Conservation (phyloP, 345 rosid genomes). For the Tarenaya hassleriana region DNA sequence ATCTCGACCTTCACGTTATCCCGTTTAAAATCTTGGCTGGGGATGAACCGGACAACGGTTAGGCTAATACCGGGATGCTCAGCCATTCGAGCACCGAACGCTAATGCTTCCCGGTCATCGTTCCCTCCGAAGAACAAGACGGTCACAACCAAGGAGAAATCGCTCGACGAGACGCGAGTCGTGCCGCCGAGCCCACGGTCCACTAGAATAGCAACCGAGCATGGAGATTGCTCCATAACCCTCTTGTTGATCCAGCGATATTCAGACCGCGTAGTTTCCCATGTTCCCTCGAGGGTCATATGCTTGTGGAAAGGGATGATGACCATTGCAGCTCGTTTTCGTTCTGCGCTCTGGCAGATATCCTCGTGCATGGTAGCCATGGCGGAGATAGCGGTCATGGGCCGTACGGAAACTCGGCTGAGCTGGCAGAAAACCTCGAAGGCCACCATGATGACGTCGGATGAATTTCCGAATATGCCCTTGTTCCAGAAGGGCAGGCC, state of each 20-base stretch:
- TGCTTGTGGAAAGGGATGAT: conserved; percentile 83
- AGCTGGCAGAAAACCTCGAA: conserved; percentile 64
- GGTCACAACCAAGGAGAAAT: conserved; percentile 45
- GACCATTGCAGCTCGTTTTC: conserved; percentile 52
- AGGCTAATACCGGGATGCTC: conserved; percentile 77
- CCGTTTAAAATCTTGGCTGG: conserved; percentile 29
- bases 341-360: conserved; percentile 51
- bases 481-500: conserved; percentile 91
- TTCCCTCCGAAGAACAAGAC: conserved; percentile 71
- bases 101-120: conserved; percentile 83
- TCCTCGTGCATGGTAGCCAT: conserved; percentile 63
- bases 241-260: conserved; percentile 48
- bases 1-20: conserved; percentile 35
- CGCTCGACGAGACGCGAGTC: conserved; percentile 61
- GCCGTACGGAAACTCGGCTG: conserved; percentile 55
- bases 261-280: conserved; percentile 55
- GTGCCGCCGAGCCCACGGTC: conserved; percentile 87
- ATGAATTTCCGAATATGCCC: conserved; percentile 23
- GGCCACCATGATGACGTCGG: conserved; percentile 66
- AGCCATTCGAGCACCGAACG: conserved; percentile 66
- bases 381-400: conserved; percentile 81
- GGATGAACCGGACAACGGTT: conserved; percentile 39
- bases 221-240: conserved; percentile 59
- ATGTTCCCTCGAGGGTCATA: conserved; percentile 52
- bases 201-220: conserved; percentile 76